These are phyloP conservation scores for Penicillium angulare DNA, from an alignment of 495 filamentous ascomycete species.

Conservation along the genomic window DNA sequence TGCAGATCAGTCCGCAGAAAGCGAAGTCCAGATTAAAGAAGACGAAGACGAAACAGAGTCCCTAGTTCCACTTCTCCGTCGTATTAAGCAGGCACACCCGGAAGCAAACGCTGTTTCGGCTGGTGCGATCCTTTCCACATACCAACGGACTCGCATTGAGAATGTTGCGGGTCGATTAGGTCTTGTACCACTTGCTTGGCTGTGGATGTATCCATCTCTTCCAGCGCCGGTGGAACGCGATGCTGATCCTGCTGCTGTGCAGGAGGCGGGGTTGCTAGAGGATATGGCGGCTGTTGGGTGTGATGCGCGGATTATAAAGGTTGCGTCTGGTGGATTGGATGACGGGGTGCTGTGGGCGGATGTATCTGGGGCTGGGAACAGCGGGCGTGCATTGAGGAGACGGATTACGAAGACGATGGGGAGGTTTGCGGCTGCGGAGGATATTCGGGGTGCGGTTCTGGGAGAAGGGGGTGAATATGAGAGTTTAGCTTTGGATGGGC, in stretches of 20 bases:
- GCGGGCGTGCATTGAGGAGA: slow-evolving; percentile 44
- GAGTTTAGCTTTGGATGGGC: slow-evolving; percentile 84
- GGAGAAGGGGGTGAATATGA: slow-evolving; percentile 98
- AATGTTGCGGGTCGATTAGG: slow-evolving; percentile 76
- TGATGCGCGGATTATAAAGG: slow-evolving; percentile 88
- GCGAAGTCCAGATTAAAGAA: neutral
- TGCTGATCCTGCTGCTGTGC: slow-evolving; percentile 24
- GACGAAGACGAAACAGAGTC: slow-evolving; percentile 81
- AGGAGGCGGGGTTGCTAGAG: slow-evolving; percentile 55
- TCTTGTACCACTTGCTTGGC: slow-evolving; percentile 74
- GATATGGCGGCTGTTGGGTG: slow-evolving; percentile 79
- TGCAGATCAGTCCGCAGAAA: slow-evolving; percentile 14
- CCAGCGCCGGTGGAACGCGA: slow-evolving; percentile 38
- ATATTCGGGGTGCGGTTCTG: slow-evolving; percentile 63
- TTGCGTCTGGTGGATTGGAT: slow-evolving; percentile 86
- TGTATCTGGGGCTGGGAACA: slow-evolving; percentile 47
- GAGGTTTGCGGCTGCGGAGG: slow-evolving; percentile 60
- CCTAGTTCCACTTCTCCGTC: slow-evolving; percentile 67
- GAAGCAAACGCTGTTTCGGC: slow-evolving; percentile 80
- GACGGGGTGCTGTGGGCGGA: slow-evolving; percentile 80
- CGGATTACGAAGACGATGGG: slow-evolving; percentile 61
- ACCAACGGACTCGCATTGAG: slow-evolving; percentile 93
- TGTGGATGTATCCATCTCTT: slow-evolving; percentile 88
- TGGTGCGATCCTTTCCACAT: slow-evolving; percentile 90
- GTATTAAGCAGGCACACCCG: slow-evolving; percentile 64